Percentiles rank a stretch among this genome's conserved stretches.
Conservation (phyloP, 257 asterid genomes). For the Paraleonurus japonicus region DNA sequence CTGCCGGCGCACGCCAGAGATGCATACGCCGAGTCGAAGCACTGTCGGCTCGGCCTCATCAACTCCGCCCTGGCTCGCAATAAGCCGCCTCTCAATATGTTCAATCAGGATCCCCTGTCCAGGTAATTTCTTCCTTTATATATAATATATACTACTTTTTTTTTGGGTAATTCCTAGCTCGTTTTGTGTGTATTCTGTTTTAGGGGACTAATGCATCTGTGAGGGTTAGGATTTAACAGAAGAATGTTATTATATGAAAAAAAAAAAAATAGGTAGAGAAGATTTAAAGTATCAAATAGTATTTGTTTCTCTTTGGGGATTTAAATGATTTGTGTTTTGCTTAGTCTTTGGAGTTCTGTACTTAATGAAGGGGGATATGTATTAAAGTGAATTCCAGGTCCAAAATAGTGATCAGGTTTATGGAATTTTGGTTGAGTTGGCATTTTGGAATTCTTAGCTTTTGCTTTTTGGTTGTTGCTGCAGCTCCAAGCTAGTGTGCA, state of each 20-base stretch:
- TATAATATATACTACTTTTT: too few species aligned
- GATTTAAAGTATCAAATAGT: background rate
- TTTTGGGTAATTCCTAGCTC: background rate
- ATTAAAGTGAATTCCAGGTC: background rate
- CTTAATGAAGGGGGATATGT: background rate
- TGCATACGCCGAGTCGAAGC: slow-evolving; percentile 72
- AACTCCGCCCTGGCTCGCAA: slow-evolving; percentile 59
- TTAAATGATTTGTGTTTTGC: background rate
- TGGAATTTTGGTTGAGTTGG: background rate
- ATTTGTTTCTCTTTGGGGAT: background rate
- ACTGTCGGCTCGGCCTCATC: slow-evolving; percentile 90
- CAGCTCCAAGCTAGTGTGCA: slow-evolving; percentile 78
- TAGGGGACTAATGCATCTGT: background rate
- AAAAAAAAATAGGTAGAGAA: background rate
- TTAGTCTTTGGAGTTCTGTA: background rate
- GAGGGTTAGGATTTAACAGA: slow-evolving; percentile 6
- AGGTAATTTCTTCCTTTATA: slow-evolving; percentile 39
- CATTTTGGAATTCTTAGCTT: background rate
- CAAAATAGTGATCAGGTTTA: background rate
- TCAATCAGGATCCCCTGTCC: slow-evolving; percentile 67
- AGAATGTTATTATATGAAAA: background rate
- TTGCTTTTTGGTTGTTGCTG: slow-evolving; percentile 26
- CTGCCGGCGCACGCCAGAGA: slow-evolving; percentile 71
- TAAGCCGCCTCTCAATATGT: slow-evolving; percentile 90
- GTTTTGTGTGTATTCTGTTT: background rate